phyloP scores from a whole-genome alignment of 2,329 filamentous ascomycete genomes.

The Simplicillium aogashimaense region DNA sequence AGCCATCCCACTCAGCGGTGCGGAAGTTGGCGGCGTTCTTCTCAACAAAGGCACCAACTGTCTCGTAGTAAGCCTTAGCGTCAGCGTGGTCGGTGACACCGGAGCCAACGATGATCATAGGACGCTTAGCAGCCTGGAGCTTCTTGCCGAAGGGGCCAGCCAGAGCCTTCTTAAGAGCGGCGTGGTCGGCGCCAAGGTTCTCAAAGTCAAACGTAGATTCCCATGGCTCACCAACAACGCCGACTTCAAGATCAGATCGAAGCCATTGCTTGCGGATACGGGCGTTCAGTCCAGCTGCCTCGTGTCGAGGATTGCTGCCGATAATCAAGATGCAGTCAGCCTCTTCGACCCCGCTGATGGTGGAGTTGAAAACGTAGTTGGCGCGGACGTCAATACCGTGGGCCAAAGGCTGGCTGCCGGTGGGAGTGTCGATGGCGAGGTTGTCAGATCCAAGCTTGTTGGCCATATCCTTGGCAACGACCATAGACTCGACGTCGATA shows the following conservation, averaged over 20 bases:
- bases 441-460: slow-evolving; percentile 97
- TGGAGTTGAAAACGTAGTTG: slow-evolving; percentile 96
- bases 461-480: slow-evolving; percentile 93
- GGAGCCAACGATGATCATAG: slow-evolving; percentile 95
- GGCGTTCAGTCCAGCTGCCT: slow-evolving; percentile 90
- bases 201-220: slow-evolving; percentile 94
- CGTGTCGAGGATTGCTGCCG: slow-evolving; percentile 89
- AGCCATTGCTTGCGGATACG: slow-evolving; percentile 98
- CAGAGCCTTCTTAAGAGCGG: slow-evolving; percentile 75
- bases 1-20: slow-evolving; percentile 90
- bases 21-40: slow-evolving; percentile 85
- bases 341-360: slow-evolving; percentile 86
- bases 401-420: slow-evolving; percentile 71
- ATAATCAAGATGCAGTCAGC: slow-evolving; percentile 87
- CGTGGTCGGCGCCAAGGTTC: slow-evolving; percentile 72
- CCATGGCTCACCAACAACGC: slow-evolving; percentile 81
- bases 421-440: slow-evolving; percentile 81
- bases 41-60: slow-evolving; percentile 80
- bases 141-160: slow-evolving; percentile 88
- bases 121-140: slow-evolving; percentile 74
- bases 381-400: slow-evolving; percentile 90
- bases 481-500: slow-evolving; percentile 83
- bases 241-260: slow-evolving; percentile 87
- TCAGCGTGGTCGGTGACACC: slow-evolving; percentile 85
- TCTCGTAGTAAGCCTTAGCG: slow-evolving; percentile 88